phyloP scores from a whole-genome alignment of 768 basidiomycete species.

The Dentipellis fragilis region DNA sequence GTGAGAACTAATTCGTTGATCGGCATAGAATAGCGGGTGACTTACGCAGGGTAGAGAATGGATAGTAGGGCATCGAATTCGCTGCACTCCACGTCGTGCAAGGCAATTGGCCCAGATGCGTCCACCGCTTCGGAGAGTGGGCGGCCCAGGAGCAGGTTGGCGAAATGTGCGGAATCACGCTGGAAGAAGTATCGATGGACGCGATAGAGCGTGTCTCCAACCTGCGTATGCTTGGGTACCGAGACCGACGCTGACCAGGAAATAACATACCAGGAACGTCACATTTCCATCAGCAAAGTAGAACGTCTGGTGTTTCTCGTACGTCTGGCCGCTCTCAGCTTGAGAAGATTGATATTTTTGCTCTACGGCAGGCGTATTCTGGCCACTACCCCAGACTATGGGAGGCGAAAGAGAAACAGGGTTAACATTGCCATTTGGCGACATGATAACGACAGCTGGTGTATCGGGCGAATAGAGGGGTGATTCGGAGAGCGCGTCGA shows the following conservation, averaged over 20 bases:
- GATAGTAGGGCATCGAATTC: conserved; percentile 10
- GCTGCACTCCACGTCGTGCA: conserved; percentile 1
- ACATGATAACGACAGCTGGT: too few species aligned
- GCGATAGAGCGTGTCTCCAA: conserved; percentile 6
- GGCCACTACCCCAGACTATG: too few species aligned
- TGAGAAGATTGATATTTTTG: not conserved
- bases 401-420: too few species aligned
- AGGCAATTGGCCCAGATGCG: not conserved
- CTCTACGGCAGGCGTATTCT: too few species aligned
- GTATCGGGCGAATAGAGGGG: too few species aligned
- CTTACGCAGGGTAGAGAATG: conserved; percentile 9
- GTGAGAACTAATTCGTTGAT: too few species aligned
- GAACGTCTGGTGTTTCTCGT: conserved; percentile 1
- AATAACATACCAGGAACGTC: conserved; percentile 6
- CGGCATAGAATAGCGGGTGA: not conserved
- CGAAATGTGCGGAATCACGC: conserved; percentile 12
- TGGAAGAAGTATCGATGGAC: conserved; percentile 11
- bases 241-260: not conserved
- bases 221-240: not conserved
- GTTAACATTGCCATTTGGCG: too few species aligned
- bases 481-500: not conserved
- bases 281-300: conserved; percentile 11
- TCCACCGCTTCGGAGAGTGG: not conserved
- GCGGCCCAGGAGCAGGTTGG: not conserved
- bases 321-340: not conserved